These are phyloP conservation scores for Pyrus communis DNA, from an alignment of 306 rosid species.

Conservation along the genomic window DNA sequence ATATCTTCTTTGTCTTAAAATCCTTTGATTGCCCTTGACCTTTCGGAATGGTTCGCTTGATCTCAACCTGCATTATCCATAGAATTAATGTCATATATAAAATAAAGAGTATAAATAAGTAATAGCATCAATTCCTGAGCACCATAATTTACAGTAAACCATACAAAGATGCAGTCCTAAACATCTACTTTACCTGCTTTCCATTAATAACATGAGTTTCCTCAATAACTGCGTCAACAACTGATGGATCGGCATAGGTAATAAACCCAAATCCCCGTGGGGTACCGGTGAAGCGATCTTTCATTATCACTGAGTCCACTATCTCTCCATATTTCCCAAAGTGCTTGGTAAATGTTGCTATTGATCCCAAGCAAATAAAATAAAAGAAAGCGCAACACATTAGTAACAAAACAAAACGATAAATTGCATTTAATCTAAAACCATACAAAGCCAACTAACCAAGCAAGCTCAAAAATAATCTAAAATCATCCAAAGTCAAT, in stretches of 20 bases:
- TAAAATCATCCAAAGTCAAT: background rate
- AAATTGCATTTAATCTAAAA: too few species aligned
- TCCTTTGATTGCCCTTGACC: slow-evolving; percentile 74
- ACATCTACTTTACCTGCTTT: slow-evolving; percentile 47
- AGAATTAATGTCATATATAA: background rate
- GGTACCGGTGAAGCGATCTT: slow-evolving; percentile 72
- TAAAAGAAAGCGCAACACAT: background rate
- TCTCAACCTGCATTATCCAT: slow-evolving; percentile 54
- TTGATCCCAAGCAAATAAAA: background rate
- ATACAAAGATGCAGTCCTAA: background rate
- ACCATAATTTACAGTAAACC: background rate
- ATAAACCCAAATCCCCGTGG: slow-evolving; percentile 92
- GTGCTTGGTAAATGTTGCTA: slow-evolving; percentile 71
- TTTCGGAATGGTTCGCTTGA: slow-evolving; percentile 89
- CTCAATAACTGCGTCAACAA: slow-evolving; percentile 73
- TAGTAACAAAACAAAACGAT: background rate
- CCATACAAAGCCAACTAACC: too few species aligned
- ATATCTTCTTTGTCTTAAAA: slow-evolving; percentile 80
- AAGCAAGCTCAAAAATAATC: background rate
- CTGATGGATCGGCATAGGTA: slow-evolving; percentile 76
- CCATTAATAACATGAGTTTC: slow-evolving; percentile 68
- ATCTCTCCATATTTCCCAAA: slow-evolving; percentile 89
- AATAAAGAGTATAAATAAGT: background rate
- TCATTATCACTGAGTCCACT: slow-evolving; percentile 87
- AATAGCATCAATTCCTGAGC: background rate